Conservation (phyloP, 495 filamentous ascomycete species). For the Lophiostoma macrostomum region DNA sequence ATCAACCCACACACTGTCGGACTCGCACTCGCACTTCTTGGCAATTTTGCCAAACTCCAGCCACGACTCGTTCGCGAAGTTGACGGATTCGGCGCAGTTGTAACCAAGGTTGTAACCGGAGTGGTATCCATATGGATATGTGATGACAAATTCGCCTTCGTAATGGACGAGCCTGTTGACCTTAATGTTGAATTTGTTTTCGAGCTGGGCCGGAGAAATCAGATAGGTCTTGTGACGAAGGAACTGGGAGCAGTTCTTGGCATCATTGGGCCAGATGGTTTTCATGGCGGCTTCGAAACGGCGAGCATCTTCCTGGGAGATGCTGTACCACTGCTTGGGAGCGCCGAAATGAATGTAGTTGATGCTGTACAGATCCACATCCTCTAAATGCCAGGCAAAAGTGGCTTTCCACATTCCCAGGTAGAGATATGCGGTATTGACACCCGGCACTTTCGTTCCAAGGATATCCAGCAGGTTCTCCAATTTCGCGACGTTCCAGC, state of each 20-base stretch:
- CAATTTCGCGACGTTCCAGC: conserved; percentile 93
- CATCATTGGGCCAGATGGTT: conserved; percentile 89
- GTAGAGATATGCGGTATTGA: conserved; percentile 98
- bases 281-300: conserved; percentile 95
- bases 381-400: conserved; percentile 98
- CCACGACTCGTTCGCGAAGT: conserved; percentile 95
- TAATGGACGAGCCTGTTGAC: conserved; percentile 96
- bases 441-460: conserved; percentile 91
- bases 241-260: conserved; percentile 96
- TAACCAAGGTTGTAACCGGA: conserved; percentile 98
- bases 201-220: conserved; percentile 86
- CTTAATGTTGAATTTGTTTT: conserved; percentile 84
- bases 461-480: conserved; percentile 91
- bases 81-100: conserved; percentile 98
- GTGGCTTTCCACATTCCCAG: conserved; percentile 99
- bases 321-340: conserved; percentile 99
- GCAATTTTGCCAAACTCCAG: conserved; percentile 90
- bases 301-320: conserved; percentile 92
- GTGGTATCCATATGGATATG: conserved; percentile 97
- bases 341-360: conserved; percentile 99
- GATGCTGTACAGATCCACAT: conserved; percentile 98
- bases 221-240: conserved; percentile 96
- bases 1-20: conserved; percentile 98
- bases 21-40: conserved; percentile 94
- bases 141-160: conserved; percentile 97